Percentiles rank a stretch among this genome's conserved stretches.
phyloP scores from a whole-genome alignment of 2,329 filamentous ascomycete species.

The Mycosphaerella arachidis region DNA sequence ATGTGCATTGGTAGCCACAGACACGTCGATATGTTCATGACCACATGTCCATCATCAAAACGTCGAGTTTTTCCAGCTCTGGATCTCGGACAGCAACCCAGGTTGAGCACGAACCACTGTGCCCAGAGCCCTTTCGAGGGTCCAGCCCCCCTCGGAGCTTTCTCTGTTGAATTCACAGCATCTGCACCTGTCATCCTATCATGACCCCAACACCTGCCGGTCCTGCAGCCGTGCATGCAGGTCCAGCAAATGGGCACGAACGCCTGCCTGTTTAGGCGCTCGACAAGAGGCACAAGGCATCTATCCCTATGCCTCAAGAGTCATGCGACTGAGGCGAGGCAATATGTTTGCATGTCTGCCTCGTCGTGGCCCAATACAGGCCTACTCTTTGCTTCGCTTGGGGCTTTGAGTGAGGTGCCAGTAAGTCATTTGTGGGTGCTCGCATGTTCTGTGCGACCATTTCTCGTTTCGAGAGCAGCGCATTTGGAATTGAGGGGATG shows the following conservation, averaged over 20 bases:
- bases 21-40: no score
- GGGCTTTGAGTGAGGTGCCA: not conserved
- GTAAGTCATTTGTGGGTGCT: conserved; percentile 11
- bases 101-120: not conserved
- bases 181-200: conserved; percentile 17
- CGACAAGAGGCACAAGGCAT: not conserved
- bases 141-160: not conserved
- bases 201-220: not conserved
- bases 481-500: conserved; percentile 4
- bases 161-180: conserved; percentile 5
- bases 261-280: conserved; percentile 7
- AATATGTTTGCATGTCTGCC: conserved; percentile 4
- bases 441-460: conserved; percentile 7
- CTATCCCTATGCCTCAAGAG: not conserved
- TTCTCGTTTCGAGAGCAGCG: conserved; percentile 2
- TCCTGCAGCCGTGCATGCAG: conserved; percentile 6
- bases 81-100: not conserved
- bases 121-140: no score
- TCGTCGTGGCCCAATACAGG: conserved; percentile 3
- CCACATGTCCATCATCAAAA: not conserved
- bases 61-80: not conserved
- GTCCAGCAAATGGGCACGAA: no score
- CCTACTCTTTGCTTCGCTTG: conserved; percentile 8
- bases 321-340: conserved; percentile 5
- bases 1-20: no score